phyloP scores from a whole-genome alignment of 2,329 filamentous ascomycete species.

The Fusarium tricinctum region DNA sequence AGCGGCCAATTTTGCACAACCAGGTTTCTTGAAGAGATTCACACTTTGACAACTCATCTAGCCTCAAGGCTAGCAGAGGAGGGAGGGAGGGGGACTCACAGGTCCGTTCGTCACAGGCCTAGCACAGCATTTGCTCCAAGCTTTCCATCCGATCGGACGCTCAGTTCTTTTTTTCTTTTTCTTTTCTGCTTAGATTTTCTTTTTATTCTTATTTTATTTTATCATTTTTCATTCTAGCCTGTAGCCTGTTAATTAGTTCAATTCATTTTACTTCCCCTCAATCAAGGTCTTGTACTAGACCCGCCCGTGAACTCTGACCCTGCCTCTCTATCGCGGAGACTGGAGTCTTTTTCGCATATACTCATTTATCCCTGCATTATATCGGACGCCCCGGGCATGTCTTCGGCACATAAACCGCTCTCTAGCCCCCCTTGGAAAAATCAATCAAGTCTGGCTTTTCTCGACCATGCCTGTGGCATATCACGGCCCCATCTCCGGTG shows the following conservation, averaged over 20 bases:
- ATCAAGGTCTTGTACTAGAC: slow-evolving; percentile 5
- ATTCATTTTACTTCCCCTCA: neutral
- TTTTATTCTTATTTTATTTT: neutral
- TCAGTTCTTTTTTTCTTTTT: slow-evolving; percentile 2
- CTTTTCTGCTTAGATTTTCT: neutral
- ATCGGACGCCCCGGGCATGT: slow-evolving; percentile 28
- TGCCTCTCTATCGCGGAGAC: slow-evolving; percentile 19
- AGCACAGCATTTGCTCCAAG: slow-evolving; percentile 31
- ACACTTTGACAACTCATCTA: slow-evolving; percentile 44
- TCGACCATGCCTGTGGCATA: slow-evolving; percentile 21
- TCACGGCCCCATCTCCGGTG: slow-evolving; percentile 18
- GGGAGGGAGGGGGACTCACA: neutral
- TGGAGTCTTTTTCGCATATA: slow-evolving; percentile 6
- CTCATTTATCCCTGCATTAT: slow-evolving; percentile 34
- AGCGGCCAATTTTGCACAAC: slow-evolving; percentile 40
- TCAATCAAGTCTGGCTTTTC: neutral
- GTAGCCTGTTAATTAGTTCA: too few relatives aligned
- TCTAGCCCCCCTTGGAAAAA: neutral
- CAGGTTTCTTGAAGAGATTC: slow-evolving; percentile 28
- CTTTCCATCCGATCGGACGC: slow-evolving; percentile 24
- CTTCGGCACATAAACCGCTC: slow-evolving; percentile 7
- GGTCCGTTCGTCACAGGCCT: slow-evolving; percentile 6
- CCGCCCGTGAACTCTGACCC: slow-evolving; percentile 12
- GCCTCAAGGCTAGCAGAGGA: slow-evolving; percentile 22
- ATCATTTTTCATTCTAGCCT: neutral